Evolutionary conservation across 352 stramenopile genomes (phyloP), one percentile per base, ranked within the genome.

Genomic region (Plasmopara halstedii): DNA sequence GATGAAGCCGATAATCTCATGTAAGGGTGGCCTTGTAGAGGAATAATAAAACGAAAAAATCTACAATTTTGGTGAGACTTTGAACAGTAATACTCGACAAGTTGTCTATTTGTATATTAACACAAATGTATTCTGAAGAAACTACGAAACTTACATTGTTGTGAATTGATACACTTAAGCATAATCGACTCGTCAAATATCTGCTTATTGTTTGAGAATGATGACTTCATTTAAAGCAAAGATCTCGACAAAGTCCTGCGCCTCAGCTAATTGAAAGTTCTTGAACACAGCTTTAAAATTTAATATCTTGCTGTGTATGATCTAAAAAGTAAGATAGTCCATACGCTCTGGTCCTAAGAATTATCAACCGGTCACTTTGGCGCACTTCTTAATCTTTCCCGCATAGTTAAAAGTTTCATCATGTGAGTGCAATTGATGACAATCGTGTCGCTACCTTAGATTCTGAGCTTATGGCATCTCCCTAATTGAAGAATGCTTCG

Each of bases 1-100:
- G 76, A 94, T 43, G 88, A 96, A 39, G 72, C 60, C 17, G 85
- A 93, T 58, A 95, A 91, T 56, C 82, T 95, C 69, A 84, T 95
- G 67, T 94, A 84, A 27, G 19, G 36, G 21, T 21, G n/a, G 45
- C 14, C 23, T 22, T 43, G 47, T 60, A 64, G 56, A 60, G 40
- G 10, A 32, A 35, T 33, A 37, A 36, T 36, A 20, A 27, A 40
- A 46, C 73, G 51, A 88, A 90, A 53, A n/a, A n/a, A n/a, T n/a
- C n/a, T n/a, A n/a, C n/a, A n/a, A n/a, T n/a, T n/a, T n/a, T n/a
- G n/a, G n/a, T n/a, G n/a, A n/a, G n/a, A 86, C 79, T 90, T 22
- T 25, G 32, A 41, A 48, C 80, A 20, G 80, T 76, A 42, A 91
- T 85, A 22, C 75, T 82, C 32, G 86, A 26, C 0, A 72, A 79